Conservation (phyloP, 1,284 basidiomycete species). For the Termitomyces sp. region DNA sequence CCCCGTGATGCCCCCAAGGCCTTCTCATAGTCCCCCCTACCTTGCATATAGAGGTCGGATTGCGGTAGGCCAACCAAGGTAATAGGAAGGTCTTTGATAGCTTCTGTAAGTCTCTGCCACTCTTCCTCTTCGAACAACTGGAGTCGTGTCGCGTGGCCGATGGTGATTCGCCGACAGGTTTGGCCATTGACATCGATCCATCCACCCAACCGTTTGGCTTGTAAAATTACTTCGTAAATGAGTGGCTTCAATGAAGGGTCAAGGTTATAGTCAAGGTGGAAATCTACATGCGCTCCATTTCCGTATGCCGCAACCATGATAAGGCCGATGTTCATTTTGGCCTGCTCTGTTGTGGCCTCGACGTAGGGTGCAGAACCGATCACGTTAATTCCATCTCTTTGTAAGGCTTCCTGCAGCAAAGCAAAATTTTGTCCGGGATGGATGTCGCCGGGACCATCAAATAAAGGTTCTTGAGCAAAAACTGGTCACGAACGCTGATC, state of each 20-base stretch:
- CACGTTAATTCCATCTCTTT: slow-evolving; percentile 36
- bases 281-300: slow-evolving; percentile 45
- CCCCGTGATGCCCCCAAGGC: slow-evolving; percentile 42
- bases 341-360: slow-evolving; percentile 43
- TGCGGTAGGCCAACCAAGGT: slow-evolving; percentile 55
- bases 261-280: slow-evolving; percentile 65
- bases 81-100: slow-evolving; percentile 40
- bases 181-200: slow-evolving; percentile 9
- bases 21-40: slow-evolving; percentile 30
- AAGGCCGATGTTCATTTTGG: slow-evolving; percentile 49
- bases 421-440: slow-evolving; percentile 39
- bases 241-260: slow-evolving; percentile 46
- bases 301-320: slow-evolving; percentile 44
- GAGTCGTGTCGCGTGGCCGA: slow-evolving; percentile 59
- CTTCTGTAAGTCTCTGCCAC: slow-evolving; percentile 37
- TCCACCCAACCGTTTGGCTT: slow-evolving; percentile 16
- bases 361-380: slow-evolving; percentile 64
- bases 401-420: slow-evolving; percentile 38
- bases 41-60: slow-evolving; percentile 66
- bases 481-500: slow-evolving; percentile 30
- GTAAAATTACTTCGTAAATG: slow-evolving; percentile 48
- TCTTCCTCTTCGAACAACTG: slow-evolving; percentile 44
- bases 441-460: slow-evolving; percentile 29
- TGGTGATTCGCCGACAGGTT: slow-evolving; percentile 35
- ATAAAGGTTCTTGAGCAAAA: slow-evolving; percentile 61